These are phyloP conservation scores for Tulasnella sp. DNA, from an alignment of 768 basidiomycete species.

Conservation along the genomic window DNA sequence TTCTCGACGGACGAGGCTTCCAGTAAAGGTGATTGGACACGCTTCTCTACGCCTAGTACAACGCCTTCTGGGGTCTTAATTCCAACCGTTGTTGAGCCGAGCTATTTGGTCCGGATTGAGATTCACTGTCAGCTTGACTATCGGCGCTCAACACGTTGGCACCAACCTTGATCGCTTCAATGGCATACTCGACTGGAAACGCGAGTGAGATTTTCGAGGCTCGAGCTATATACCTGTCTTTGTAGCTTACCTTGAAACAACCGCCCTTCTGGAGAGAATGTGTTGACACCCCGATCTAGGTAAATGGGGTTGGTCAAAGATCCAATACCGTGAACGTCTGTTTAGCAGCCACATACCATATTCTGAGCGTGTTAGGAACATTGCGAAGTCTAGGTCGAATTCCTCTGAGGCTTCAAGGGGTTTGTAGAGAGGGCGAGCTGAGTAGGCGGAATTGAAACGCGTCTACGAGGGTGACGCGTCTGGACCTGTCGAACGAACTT, in stretches of 20 bases:
- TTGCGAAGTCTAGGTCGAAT: slow-evolving; percentile 29
- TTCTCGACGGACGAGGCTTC: slow-evolving; percentile 96
- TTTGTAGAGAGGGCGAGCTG: neutral
- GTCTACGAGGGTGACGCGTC: slow-evolving; percentile 16
- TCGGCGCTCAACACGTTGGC: neutral
- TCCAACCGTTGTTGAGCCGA: slow-evolving; percentile 96
- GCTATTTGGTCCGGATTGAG: slow-evolving; percentile 40
- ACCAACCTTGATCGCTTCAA: slow-evolving; percentile 92
- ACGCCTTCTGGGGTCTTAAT: slow-evolving; percentile 86
- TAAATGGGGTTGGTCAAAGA: neutral
- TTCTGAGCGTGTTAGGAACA: slow-evolving; percentile 95
- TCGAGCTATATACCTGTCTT: neutral
- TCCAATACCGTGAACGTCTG: neutral
- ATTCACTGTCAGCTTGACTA: neutral
- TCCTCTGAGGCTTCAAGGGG: neutral
- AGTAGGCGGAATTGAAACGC: slow-evolving; percentile 5
- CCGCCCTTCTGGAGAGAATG: slow-evolving; percentile 97
- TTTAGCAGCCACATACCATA: slow-evolving; percentile 50
- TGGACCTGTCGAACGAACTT: neutral
- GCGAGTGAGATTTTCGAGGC: slow-evolving; percentile 12
- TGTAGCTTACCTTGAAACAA: slow-evolving; percentile 79
- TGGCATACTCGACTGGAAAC: slow-evolving; percentile 89
- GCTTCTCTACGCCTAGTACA: slow-evolving; percentile 94
- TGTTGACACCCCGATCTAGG: slow-evolving; percentile 92
- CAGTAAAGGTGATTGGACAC: slow-evolving; percentile 91